Evolutionary conservation across 768 basidiomycete genomes (phyloP), one percentile per base, ranked within the genome.

Genomic region (Candolleomyces eurysporus): DNA sequence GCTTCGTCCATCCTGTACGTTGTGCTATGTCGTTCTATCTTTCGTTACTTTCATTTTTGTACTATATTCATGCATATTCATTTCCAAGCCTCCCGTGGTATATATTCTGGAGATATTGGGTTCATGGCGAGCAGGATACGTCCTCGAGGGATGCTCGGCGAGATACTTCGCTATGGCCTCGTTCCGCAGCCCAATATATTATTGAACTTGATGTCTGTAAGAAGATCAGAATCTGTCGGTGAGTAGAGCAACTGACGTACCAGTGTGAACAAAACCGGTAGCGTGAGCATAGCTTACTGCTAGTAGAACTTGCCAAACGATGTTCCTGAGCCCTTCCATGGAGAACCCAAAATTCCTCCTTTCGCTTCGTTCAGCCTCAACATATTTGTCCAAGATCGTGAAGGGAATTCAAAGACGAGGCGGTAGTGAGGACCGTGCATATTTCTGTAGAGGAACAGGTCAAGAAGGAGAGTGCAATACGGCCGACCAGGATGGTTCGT

Each of bases 261-360:
- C 68, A 32, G 59, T 63, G 62, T 72, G 67, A 54, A 69, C 56
- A n/a, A 67, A 36, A 1, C 60, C 50, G 39, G 66, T 69, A 40
- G 67, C 57, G 21, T 74, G 72, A 48, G 72, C 66, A 58, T 70
- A 74, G 49, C 69, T 66, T 5, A 71, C 61, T 7, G 71, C 69
- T 19, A 72, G 66, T 36, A 74, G 64, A 11, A 63, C 36, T 56
- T 74, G 73, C 51, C 68, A 69, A 42, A 68, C 61, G 32, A 74
- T 65, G 31, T 58, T 40, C 40, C 64, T 66, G 14, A 32, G 58
- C 48, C 57, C 68, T 65, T 10, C 54, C 48, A 58, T 51, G 8
- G 58, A 22, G 17, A 61, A 65, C 45, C n/a, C 22, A 14, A 32
- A 19, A 2, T 48, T 45, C 16, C 26, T 26, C 26, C 26, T 4